phyloP scores from a whole-genome alignment of 148 eudicot species.

The Vaccinium vitisidaea region DNA sequence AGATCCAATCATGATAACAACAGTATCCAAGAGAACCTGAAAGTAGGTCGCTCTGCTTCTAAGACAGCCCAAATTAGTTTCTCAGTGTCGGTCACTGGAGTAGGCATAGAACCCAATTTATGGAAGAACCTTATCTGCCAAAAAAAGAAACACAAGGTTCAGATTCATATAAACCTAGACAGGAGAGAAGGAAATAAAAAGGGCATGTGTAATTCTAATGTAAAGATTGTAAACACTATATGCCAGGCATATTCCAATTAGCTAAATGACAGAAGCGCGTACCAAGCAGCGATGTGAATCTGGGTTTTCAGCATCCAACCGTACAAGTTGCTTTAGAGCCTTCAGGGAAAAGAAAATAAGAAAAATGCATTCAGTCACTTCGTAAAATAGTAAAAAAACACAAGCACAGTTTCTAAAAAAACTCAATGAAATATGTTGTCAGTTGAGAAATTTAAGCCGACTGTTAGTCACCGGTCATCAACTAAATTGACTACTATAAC shows the following conservation, averaged over 20 bases:
- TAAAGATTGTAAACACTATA: background rate
- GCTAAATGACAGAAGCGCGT: conserved; percentile 17
- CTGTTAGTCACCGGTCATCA: background rate
- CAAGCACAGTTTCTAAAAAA: background rate
- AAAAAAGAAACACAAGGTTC: background rate
- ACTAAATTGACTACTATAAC: background rate
- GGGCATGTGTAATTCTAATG: background rate
- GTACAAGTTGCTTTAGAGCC: conserved; percentile 86
- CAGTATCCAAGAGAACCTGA: conserved; percentile 49
- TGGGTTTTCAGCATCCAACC: conserved; percentile 83
- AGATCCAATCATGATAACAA: conserved; percentile 2
- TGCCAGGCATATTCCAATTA: background rate
- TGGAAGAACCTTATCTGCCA: conserved; percentile 78
- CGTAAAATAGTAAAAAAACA: background rate
- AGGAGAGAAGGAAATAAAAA: background rate
- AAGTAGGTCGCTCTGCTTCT: conserved; percentile 75
- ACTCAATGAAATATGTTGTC: background rate
- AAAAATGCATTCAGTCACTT: conserved; percentile 15
- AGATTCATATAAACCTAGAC: background rate
- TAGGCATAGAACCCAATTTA: conserved; percentile 71
- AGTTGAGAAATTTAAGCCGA: background rate
- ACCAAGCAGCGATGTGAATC: conserved; percentile 94
- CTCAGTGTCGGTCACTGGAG: conserved; percentile 72
- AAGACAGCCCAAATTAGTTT: conserved; percentile 74
- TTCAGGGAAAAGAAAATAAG: conserved; percentile 28